Conservation (phyloP, 139 green algal genomes). For the Volvox africanus region DNA sequence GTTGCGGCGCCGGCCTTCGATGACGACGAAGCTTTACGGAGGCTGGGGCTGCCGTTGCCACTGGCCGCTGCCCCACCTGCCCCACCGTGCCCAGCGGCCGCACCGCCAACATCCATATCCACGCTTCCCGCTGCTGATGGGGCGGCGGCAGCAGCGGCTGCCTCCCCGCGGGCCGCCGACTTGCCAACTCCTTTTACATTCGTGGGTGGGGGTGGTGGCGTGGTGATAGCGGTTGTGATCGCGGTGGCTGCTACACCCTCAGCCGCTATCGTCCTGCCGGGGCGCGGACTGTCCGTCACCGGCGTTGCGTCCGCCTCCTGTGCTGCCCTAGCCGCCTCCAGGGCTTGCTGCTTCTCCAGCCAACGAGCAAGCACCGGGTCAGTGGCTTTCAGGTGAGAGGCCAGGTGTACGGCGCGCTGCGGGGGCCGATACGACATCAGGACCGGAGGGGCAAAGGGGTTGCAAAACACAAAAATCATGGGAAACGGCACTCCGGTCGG, state of each 20-base stretch:
- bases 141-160: neutral
- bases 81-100: neutral
- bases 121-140: neutral
- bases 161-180: too few species aligned
- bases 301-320: neutral
- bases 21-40: neutral
- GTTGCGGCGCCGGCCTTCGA: neutral
- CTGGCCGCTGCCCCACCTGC: neutral
- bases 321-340: neutral
- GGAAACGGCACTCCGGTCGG: neutral
- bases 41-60: neutral
- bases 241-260: neutral
- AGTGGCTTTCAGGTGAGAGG: conserved; percentile 3
- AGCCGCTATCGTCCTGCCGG: neutral
- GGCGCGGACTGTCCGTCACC: neutral
- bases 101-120: neutral
- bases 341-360: neutral
- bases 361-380: conserved; percentile 29
- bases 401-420: conserved; percentile 35
- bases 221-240: neutral
- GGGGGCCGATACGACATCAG: neutral
- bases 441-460: neutral
- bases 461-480: neutral
- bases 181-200: too few species aligned
- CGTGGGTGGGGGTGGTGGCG: neutral